Evolutionary conservation across 768 basidiomycete species (phyloP).

Genomic region (Tylopilus cervinicoccineus): DNA sequence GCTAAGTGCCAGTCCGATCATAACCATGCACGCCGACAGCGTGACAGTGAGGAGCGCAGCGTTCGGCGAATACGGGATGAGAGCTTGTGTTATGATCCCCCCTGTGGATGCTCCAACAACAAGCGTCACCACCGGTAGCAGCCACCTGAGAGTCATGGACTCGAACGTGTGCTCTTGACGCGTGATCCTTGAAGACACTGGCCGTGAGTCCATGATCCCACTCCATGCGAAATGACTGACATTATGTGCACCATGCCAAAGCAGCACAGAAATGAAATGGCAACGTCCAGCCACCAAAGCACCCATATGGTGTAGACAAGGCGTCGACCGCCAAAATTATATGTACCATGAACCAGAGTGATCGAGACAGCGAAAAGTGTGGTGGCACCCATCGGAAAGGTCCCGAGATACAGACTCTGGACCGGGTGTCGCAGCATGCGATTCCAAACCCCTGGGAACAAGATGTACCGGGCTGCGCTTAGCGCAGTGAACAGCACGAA

Average conservation of each 20-base stretch:
- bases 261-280: conserved; percentile 52
- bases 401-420: conserved; percentile 47
- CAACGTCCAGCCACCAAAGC: conserved; percentile 67
- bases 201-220: conserved; percentile 12
- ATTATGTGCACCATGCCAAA: conserved; percentile 64
- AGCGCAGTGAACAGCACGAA: conserved; percentile 48
- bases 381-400: conserved; percentile 55
- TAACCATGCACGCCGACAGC: conserved; percentile 51
- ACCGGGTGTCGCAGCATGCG: conserved; percentile 47
- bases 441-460: conserved; percentile 49
- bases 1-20: conserved; percentile 54
- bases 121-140: conserved; percentile 72
- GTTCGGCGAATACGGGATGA: conserved; percentile 41
- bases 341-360: conserved; percentile 40
- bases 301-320: conserved; percentile 58
- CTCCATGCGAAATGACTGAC: conserved; percentile 38
- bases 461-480: conserved; percentile 46
- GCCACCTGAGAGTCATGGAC: conserved; percentile 60
- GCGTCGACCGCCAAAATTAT: conserved; percentile 44
- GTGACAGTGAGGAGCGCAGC: conserved; percentile 54
- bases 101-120: conserved; percentile 70
- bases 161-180: conserved; percentile 56
- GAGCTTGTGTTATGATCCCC: conserved; percentile 48
- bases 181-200: conserved; percentile 41
- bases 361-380: conserved; percentile 55